Evolutionary conservation across 352 stramenopile species (phyloP).

Genomic region (Pythium coloratum): DNA sequence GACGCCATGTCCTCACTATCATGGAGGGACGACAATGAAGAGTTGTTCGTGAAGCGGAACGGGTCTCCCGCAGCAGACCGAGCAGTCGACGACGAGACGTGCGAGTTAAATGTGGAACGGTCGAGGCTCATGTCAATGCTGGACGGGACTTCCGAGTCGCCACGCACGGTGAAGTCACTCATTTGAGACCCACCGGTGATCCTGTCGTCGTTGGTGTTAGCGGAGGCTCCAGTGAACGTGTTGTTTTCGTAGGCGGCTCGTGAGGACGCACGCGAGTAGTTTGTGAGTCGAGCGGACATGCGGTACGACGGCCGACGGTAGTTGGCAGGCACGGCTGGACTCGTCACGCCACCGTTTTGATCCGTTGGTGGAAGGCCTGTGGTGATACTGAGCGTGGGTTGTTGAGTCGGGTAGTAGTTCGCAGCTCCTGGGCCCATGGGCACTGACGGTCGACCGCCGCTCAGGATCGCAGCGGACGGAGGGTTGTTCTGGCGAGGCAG

Average conservation of each 20-base stretch:
- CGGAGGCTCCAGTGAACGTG: neutral
- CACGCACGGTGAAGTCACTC: conserved; percentile 12
- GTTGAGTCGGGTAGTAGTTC: conserved; percentile 21
- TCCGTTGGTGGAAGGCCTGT: conserved; percentile 11
- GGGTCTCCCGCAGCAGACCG: conserved; percentile 19
- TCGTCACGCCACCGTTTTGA: conserved; percentile 15
- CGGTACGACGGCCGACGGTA: conserved; percentile 21
- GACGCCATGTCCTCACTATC: conserved; percentile 11
- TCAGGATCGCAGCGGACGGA: neutral
- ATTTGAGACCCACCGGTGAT: conserved; percentile 2
- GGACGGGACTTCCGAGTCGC: conserved; percentile 5
- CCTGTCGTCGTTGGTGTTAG: conserved; percentile 2
- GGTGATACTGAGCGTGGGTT: conserved; percentile 20
- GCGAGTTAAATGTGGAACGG: conserved; percentile 21
- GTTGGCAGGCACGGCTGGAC: conserved; percentile 19
- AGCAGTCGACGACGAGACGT: conserved; percentile 9
- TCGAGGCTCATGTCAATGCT: conserved; percentile 7
- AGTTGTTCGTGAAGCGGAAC: conserved; percentile 44
- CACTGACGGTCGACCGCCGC: conserved; percentile 3
- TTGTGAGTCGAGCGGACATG: conserved; percentile 13
- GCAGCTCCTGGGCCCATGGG: conserved; percentile 19
- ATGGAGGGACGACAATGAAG: conserved; percentile 35
- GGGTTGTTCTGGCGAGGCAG: conserved; percentile 11
- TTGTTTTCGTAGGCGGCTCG: conserved; percentile 12
- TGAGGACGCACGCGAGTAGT: conserved; percentile 14